Conservation (phyloP, 768 basidiomycete genomes). For the Boletus edulis region DNA sequence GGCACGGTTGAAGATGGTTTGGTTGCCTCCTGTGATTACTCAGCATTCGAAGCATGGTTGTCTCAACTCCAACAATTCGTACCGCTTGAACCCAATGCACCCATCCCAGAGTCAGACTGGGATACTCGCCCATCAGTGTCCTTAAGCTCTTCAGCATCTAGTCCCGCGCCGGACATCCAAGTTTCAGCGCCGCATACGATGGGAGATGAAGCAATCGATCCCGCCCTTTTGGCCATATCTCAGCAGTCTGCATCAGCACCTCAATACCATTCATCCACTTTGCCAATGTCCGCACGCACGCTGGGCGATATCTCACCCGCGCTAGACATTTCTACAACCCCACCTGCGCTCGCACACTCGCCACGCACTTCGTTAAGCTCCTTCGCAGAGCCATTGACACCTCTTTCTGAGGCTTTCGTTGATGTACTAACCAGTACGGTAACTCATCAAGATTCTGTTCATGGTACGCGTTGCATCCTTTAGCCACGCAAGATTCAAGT, state of each 20-base stretch:
- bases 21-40: constrained; percentile 32
- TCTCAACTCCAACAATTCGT: constrained; percentile 48
- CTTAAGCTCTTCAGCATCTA: not conserved
- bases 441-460: not conserved
- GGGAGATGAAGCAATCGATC: constrained; percentile 32
- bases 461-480: constrained; percentile 7
- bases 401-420: constrained; percentile 13
- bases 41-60: constrained; percentile 50
- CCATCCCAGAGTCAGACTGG: constrained; percentile 12
- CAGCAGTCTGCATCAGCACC: constrained; percentile 2
- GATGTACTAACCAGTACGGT: constrained; percentile 5
- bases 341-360: constrained; percentile 25
- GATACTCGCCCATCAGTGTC: not conserved
- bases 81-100: constrained; percentile 12
- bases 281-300: not conserved
- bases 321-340: constrained; percentile 6
- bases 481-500: not conserved
- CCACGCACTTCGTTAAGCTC: constrained; percentile 34
- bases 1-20: constrained; percentile 7
- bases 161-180: not conserved
- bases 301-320: not conserved
- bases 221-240: constrained; percentile 31
- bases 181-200: not conserved
- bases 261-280: constrained; percentile 1
- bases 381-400: constrained; percentile 26